Conservation (phyloP, 2,329 filamentous ascomycete species). For the Penicillium capsulatum region DNA sequence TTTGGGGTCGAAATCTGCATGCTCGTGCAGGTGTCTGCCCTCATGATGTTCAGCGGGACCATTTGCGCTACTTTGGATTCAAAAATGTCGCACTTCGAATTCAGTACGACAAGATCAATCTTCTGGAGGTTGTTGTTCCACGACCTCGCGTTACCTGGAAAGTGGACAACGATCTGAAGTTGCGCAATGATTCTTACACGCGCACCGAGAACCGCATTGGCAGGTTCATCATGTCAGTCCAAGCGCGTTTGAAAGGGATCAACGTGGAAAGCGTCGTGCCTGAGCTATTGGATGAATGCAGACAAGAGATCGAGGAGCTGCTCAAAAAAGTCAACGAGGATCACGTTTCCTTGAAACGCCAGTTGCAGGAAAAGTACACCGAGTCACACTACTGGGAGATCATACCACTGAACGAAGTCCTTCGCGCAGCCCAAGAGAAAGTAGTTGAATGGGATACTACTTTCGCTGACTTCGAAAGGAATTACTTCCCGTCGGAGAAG, state of each 20-base stretch:
- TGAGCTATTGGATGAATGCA: constrained; percentile 79
- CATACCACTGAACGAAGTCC: constrained; percentile 83
- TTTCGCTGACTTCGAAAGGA: constrained; percentile 85
- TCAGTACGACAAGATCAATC: constrained; percentile 86
- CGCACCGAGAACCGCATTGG: constrained; percentile 77
- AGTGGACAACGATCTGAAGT: constrained; percentile 83
- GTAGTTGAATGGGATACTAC: constrained; percentile 89
- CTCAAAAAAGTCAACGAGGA: constrained; percentile 79
- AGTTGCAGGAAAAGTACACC: constrained; percentile 86
- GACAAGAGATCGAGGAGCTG: constrained; percentile 72
- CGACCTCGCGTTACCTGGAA: constrained; percentile 92
- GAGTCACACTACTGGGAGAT: constrained; percentile 95
- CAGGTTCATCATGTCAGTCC: constrained; percentile 84
- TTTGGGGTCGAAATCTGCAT: constrained; percentile 84
- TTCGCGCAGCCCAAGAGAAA: constrained; percentile 87
- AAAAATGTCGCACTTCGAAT: constrained; percentile 80
- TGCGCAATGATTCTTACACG: constrained; percentile 88
- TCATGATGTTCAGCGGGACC: constrained; percentile 88
- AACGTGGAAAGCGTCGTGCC: constrained; percentile 85
- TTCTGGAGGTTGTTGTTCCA: constrained; percentile 92
- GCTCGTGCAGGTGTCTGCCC: constrained; percentile 72
- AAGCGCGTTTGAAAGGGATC: constrained; percentile 77
- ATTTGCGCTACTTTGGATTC: constrained; percentile 87
- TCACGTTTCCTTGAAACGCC: constrained; percentile 65
- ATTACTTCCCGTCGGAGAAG: constrained; percentile 91